Evolutionary conservation across 2,329 filamentous ascomycete species (phyloP).

Genomic region (Alternaria panax): DNA sequence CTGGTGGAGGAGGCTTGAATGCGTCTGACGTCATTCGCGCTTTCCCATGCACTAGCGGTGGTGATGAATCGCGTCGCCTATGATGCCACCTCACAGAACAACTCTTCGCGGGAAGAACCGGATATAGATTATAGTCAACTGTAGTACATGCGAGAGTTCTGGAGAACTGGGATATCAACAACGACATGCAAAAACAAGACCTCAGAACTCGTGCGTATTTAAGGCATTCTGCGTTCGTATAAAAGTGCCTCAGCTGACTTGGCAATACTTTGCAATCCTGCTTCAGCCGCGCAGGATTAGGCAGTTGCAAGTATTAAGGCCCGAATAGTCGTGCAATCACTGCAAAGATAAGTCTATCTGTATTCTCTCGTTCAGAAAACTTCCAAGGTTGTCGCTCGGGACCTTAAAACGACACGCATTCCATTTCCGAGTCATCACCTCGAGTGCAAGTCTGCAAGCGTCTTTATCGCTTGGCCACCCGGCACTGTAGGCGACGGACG

Average conservation of each 20-base stretch:
- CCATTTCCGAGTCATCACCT: neutral
- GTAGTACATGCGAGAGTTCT: neutral
- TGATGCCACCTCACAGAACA: too few relatives aligned
- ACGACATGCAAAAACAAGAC: neutral
- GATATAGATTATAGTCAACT: neutral
- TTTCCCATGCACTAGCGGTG: too few relatives aligned
- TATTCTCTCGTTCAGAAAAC: neutral
- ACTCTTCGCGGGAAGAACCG: neutral
- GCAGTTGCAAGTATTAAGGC: neutral
- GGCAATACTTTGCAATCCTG: neutral
- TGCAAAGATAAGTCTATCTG: neutral
- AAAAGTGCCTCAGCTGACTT: neutral
- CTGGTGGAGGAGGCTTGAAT: neutral
- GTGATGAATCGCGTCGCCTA: too few relatives aligned
- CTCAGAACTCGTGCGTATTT: neutral
- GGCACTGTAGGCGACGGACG: too few relatives aligned
- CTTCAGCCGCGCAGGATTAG: neutral
- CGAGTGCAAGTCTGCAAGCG: neutral
- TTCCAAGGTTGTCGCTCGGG: too few relatives aligned
- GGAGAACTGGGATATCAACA: neutral
- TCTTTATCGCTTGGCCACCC: neutral
- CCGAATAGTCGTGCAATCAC: neutral
- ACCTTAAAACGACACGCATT: too few relatives aligned
- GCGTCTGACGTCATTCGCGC: neutral
- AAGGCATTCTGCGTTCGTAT: neutral